Base-by-base conservation (phyloP, 768 basidiomycete genomes). In the Trametes elegans region DNA sequence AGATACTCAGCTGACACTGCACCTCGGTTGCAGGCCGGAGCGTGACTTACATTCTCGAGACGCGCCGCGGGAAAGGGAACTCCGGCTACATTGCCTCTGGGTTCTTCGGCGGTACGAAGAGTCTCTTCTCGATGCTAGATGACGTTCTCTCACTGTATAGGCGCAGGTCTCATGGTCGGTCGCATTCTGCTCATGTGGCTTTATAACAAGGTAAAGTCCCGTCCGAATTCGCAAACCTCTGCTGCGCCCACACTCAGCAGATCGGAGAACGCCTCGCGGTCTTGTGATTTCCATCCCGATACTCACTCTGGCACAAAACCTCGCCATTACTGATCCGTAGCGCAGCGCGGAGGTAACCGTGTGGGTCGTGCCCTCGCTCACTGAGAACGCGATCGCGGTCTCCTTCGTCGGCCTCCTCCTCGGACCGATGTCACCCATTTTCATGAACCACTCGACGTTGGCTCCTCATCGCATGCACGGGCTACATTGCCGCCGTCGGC, bases 391-490 rank as follows among this genome's bases (percentile, higher is more conserved):
- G 0, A 67, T 84, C 19, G 78, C 77, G 2, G 74, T 76, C 1
- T 62, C 62, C 19, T 49, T 62, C 51, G 63, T 70, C 52, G 69
- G 69, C 26, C 46, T 69, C 16, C 58, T 82, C 7, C 63, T 84
- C 42, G 83, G 82, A 14, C 77, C 78, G 3, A 75, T 78, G 69
- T 81, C 76, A 50, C 80, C 79, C 1, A 75, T 81, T 47, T 75
- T 81, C 7, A 85, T 93, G 82, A 88, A 86, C 63, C 80, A 87
- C 38, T 73, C 86, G 0, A 78, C 82, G 76, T 5, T 84, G 84
- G 77, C 74, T 93, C 7, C 75, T 90, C 26, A 78, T 76, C 0
- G 82, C 81, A 41, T 67, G 72, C 18, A 74, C 78, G 34, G 77
- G 72, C 1, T 72, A 69, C 68, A 74, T 75, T 26, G 66, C 66